phyloP scores from a whole-genome alignment of 2,329 filamentous ascomycete genomes.

The Pseudogymnoascus sp. region DNA sequence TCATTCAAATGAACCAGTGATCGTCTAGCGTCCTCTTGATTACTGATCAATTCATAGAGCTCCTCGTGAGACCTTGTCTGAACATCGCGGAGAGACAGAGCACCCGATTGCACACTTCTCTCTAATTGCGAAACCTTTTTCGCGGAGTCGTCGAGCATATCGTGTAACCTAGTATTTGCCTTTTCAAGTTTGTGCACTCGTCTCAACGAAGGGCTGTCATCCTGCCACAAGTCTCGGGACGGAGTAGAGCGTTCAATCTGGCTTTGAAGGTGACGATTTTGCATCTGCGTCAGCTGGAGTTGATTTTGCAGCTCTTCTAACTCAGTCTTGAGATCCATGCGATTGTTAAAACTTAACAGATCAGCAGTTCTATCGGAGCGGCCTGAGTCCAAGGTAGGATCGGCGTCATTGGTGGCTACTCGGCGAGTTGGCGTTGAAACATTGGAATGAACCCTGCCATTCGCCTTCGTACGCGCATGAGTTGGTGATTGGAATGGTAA shows the following conservation, averaged over 20 bases:
- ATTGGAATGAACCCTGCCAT: conserved; percentile 59
- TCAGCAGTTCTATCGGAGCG: conserved; percentile 82
- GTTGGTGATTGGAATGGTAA: conserved; percentile 68
- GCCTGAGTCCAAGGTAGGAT: conserved; percentile 59
- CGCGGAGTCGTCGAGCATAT: conserved; percentile 87
- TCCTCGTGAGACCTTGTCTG: conserved; percentile 93
- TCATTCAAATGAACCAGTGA: conserved; percentile 80
- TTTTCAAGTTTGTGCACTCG: conserved; percentile 88
- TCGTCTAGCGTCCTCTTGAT: conserved; percentile 82
- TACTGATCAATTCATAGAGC: conserved; percentile 84
- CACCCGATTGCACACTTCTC: conserved; percentile 76
- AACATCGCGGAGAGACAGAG: conserved; percentile 82
- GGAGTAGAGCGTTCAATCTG: conserved; percentile 69
- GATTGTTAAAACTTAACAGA: conserved; percentile 74
- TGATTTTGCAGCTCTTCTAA: conserved; percentile 91
- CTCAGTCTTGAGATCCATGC: conserved; percentile 85
- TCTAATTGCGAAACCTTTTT: conserved; percentile 89
- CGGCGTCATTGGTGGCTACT: conserved; percentile 57
- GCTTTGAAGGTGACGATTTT: conserved; percentile 84
- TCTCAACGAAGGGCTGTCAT: conserved; percentile 71
- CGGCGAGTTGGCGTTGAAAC: conserved; percentile 72
- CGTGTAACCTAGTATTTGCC: conserved; percentile 84
- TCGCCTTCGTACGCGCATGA: conserved; percentile 52
- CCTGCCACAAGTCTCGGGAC: conserved; percentile 53
- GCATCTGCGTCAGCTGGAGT: conserved; percentile 89